phyloP scores from a whole-genome alignment of 805 yeast species.

The Cyberlindnera americana region DNA sequence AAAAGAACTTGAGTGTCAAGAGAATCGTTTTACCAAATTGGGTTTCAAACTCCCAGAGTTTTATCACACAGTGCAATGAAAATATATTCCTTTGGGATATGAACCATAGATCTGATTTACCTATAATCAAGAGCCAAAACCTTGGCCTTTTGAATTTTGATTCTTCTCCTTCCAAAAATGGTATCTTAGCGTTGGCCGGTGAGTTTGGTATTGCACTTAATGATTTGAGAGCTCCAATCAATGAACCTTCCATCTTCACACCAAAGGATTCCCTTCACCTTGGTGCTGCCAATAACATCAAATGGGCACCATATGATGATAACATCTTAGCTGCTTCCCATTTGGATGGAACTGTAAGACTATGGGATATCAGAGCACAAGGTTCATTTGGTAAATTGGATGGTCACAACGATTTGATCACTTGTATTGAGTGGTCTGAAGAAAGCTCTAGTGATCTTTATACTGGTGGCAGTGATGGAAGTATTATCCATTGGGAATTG shows the following conservation, averaged over 20 bases:
- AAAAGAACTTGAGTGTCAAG: slow-evolving; percentile 17
- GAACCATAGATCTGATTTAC: slow-evolving; percentile 52
- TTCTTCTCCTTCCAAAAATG: slow-evolving; percentile 42
- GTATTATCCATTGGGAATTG: slow-evolving; percentile 68
- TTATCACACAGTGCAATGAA: slow-evolving; percentile 64
- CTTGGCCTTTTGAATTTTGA: slow-evolving; percentile 52
- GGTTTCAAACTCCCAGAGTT: slow-evolving; percentile 25
- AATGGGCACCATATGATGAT: slow-evolving; percentile 63
- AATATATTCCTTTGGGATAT: slow-evolving; percentile 76
- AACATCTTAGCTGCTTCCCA: slow-evolving; percentile 65
- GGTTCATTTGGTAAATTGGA: slow-evolving; percentile 48
- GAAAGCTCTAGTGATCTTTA: slow-evolving; percentile 47
- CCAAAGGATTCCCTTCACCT: slow-evolving; percentile 34
- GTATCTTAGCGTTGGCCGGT: slow-evolving; percentile 62
- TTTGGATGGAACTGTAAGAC: slow-evolving; percentile 48
- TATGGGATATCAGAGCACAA: slow-evolving; percentile 73
- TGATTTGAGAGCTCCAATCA: slow-evolving; percentile 51
- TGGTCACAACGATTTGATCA: slow-evolving; percentile 55
- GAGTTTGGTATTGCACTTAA: slow-evolving; percentile 69
- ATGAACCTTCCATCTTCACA: slow-evolving; percentile 37
- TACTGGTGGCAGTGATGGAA: slow-evolving; percentile 62
- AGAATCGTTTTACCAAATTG: slow-evolving; percentile 20
- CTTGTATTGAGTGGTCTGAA: slow-evolving; percentile 58
- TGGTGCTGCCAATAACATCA: slow-evolving; percentile 39
- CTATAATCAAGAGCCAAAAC: slow-evolving; percentile 50